These are phyloP conservation scores for Guadua angustifolia DNA, from an alignment of 176 grass and related monocot species.

Conservation along the genomic window DNA sequence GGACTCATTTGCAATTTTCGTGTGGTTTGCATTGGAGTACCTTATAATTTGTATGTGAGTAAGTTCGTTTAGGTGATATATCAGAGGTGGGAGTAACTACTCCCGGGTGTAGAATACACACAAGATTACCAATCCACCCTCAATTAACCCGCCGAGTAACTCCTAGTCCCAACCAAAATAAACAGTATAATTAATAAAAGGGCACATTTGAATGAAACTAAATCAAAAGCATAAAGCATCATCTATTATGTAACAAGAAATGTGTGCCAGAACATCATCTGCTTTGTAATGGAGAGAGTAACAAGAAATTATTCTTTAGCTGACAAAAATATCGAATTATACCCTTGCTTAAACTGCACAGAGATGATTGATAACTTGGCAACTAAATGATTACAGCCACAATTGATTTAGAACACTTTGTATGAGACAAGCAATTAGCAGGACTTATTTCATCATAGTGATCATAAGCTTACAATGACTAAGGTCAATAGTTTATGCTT, in stretches of 20 bases:
- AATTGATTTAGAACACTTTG: slow-evolving; percentile 1
- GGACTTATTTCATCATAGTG: not conserved
- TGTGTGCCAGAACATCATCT: not conserved
- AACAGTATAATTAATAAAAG: not conserved
- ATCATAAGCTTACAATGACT: not conserved
- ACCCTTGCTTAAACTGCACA: not conserved
- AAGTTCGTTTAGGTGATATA: too few species aligned
- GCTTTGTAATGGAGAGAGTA: not conserved
- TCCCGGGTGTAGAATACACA: too few species aligned
- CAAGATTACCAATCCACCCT: too few species aligned
- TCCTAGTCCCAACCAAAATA: not conserved
- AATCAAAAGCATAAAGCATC: not conserved
- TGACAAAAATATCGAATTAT: not conserved
- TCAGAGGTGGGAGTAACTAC: too few species aligned
- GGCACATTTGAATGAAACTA: not conserved
- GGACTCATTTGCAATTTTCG: too few species aligned
- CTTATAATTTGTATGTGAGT: too few species aligned
- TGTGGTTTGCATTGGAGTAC: too few species aligned
- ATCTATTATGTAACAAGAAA: not conserved
- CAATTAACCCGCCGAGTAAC: not conserved
- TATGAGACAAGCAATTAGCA: slow-evolving; percentile 5
- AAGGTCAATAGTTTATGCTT: not conserved
- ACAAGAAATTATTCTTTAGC: not conserved
- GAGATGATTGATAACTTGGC: not conserved
- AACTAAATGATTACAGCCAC: not conserved